phyloP scores from a whole-genome alignment of 2,329 filamentous ascomycete species.

The Dissoconium aciculare region DNA sequence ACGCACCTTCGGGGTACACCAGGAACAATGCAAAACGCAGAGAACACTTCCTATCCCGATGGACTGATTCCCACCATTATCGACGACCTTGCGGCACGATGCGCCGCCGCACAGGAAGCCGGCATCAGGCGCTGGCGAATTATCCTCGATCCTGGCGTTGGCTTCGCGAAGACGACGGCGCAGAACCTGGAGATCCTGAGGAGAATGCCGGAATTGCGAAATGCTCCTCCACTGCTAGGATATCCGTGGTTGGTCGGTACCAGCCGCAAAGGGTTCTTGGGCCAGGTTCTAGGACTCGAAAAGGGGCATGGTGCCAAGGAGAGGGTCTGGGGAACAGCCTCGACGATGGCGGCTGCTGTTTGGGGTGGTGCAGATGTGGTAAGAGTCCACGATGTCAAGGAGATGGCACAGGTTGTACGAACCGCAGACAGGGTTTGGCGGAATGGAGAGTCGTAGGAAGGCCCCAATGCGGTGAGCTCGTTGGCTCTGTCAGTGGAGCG shows the following conservation, averaged over 20 bases:
- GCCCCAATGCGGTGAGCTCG: too few relatives aligned
- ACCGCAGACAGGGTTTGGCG: conserved; percentile 74
- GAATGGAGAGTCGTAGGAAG: neutral
- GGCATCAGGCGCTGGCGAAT: conserved; percentile 89
- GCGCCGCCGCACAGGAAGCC: conserved; percentile 61
- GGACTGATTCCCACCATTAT: conserved; percentile 53
- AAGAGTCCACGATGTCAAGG: conserved; percentile 74
- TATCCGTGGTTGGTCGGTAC: conserved; percentile 81
- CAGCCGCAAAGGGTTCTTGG: conserved; percentile 82
- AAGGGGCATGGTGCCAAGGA: conserved; percentile 55
- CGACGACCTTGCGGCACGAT: conserved; percentile 52
- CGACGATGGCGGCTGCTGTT: conserved; percentile 71
- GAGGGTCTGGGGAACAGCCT: conserved; percentile 73
- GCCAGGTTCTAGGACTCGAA: conserved; percentile 60
- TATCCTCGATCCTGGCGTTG: conserved; percentile 82
- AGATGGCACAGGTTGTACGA: conserved; percentile 70
- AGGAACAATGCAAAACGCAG: conserved; percentile 57
- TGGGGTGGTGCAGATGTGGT: conserved; percentile 82
- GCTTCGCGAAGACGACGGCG: conserved; percentile 70
- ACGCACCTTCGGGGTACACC: conserved; percentile 94
- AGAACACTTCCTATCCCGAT: conserved; percentile 44
- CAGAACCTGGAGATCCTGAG: conserved; percentile 75
- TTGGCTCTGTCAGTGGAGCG: too few relatives aligned
- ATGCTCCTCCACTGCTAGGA: conserved; percentile 36
- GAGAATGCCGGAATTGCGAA: conserved; percentile 49